A percentile compares a stretch with the other conserved stretches of the same genome.
Conservation (phyloP, 139 green algal genomes). For the Raphidocelis subcapitata region DNA sequence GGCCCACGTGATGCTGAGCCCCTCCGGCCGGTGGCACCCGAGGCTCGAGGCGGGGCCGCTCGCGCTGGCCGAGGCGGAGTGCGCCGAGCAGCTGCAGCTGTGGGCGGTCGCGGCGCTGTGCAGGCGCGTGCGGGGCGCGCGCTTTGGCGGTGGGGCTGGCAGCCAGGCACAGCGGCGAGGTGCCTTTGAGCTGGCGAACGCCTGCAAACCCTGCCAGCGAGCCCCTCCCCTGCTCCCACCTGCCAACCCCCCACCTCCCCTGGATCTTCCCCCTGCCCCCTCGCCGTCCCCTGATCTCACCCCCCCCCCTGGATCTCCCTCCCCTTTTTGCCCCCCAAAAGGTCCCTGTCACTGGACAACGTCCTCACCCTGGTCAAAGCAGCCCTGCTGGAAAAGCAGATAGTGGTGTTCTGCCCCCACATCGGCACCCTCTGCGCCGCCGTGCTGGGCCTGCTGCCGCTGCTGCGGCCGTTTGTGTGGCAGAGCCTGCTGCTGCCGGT, state of each 20-base stretch:
- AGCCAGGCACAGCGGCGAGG: too few relatives aligned
- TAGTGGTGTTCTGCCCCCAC: constrained; percentile 90
- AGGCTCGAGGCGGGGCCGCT: constrained; percentile 6
- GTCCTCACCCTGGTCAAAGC: constrained; percentile 74
- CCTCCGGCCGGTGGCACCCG: not conserved
- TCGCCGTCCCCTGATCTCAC: too few relatives aligned
- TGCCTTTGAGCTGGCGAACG: too few relatives aligned
- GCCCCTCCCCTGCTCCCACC: too few relatives aligned
- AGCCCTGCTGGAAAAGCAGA: constrained; percentile 84
- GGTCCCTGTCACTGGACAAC: constrained; percentile 77
- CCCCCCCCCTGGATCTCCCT: not conserved
- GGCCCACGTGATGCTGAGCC: too few relatives aligned
- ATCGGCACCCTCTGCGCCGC: constrained; percentile 63
- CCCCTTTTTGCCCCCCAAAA: constrained; percentile 21
- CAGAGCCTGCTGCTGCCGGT: constrained; percentile 87
- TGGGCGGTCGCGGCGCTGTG: constrained; percentile 80
- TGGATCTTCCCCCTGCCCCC: too few relatives aligned
- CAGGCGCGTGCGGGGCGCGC: constrained; percentile 23
- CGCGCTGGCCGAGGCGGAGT: constrained; percentile 48
- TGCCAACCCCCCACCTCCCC: too few relatives aligned
- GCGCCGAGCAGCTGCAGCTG: constrained; percentile 35
- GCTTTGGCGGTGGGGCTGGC: not conserved
- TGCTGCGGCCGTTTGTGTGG: constrained; percentile 87
- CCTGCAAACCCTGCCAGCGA: too few relatives aligned
- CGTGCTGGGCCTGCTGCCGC: constrained; percentile 78